These are phyloP conservation scores for Hansenula sp. DNA, from an alignment of 1,139 yeast genomes.

Conservation along the genomic window DNA sequence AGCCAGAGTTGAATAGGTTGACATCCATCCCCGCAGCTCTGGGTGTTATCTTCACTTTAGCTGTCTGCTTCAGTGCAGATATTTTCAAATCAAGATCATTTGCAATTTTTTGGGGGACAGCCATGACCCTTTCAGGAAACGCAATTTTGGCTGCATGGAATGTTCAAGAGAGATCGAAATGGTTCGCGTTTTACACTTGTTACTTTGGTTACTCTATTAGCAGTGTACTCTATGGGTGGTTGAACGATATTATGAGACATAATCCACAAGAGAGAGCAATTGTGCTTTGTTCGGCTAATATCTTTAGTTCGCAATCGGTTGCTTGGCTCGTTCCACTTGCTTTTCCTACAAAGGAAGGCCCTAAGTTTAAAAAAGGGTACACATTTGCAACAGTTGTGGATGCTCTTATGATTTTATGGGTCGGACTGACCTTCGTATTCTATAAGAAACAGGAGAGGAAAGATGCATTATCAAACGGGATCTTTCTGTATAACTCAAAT, in stretches of 20 bases:
- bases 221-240: constrained; percentile 33
- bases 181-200: constrained; percentile 32
- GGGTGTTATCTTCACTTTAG: constrained; percentile 28
- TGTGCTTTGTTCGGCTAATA: constrained; percentile 32
- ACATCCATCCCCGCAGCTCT: constrained; percentile 29
- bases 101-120: constrained; percentile 4
- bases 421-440: constrained; percentile 47
- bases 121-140: constrained; percentile 4
- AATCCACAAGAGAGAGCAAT: constrained; percentile 34
- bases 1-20: constrained; percentile 28
- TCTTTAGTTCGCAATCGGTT: constrained; percentile 32
- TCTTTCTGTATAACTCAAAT: constrained; percentile 35
- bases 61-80: constrained; percentile 24
- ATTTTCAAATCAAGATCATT: background rate
- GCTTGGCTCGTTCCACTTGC: constrained; percentile 36
- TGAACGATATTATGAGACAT: constrained; percentile 32
- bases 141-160: constrained; percentile 12
- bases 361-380: constrained; percentile 48
- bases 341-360: constrained; percentile 55
- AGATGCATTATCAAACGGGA: constrained; percentile 49
- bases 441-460: constrained; percentile 56
- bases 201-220: constrained; percentile 32
- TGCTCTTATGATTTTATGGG: constrained; percentile 44
- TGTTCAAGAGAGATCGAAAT: constrained; percentile 27
- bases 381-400: constrained; percentile 38